Percentiles rank a stretch among this genome's conserved stretches.
phyloP scores from a whole-genome alignment of 116 monocot genomes.

The Papilionanthe hybrid region DNA sequence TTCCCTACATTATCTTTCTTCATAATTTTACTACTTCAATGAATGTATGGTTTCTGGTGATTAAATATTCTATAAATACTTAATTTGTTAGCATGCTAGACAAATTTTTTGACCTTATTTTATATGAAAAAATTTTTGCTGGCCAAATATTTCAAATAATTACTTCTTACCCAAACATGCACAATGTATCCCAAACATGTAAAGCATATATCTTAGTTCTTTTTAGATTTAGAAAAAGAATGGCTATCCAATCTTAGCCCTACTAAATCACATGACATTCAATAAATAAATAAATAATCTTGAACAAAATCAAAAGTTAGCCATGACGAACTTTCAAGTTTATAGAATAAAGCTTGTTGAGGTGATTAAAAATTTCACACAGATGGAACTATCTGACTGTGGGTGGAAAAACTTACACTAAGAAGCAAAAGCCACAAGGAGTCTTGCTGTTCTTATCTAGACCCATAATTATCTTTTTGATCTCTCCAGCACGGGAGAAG shows the following conservation, averaged over 20 bases:
- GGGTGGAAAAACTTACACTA: slow-evolving; percentile 42
- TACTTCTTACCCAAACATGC: not conserved
- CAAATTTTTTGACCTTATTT: not conserved
- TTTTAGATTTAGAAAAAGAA: not conserved
- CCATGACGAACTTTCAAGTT: not conserved
- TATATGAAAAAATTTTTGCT: not conserved
- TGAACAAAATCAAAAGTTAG: not conserved
- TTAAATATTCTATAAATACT: not conserved
- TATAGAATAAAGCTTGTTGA: not conserved
- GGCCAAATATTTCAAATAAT: not conserved
- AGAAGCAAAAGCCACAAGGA: slow-evolving; percentile 96
- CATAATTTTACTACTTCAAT: not conserved
- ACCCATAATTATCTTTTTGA: slow-evolving; percentile 98
- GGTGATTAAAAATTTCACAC: not conserved
- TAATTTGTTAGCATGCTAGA: not conserved
- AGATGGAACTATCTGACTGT: not conserved
- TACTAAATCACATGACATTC: not conserved
- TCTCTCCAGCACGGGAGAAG: slow-evolving; percentile 93
- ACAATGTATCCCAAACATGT: not conserved
- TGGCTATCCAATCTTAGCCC: not conserved
- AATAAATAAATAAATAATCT: not conserved
- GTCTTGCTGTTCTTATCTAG: slow-evolving; percentile 94
- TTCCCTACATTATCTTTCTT: not conserved
- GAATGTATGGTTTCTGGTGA: not conserved
- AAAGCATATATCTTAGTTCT: not conserved